Base-by-base conservation (phyloP, 805 yeast genomes). In the Kuraishia molischiana region DNA sequence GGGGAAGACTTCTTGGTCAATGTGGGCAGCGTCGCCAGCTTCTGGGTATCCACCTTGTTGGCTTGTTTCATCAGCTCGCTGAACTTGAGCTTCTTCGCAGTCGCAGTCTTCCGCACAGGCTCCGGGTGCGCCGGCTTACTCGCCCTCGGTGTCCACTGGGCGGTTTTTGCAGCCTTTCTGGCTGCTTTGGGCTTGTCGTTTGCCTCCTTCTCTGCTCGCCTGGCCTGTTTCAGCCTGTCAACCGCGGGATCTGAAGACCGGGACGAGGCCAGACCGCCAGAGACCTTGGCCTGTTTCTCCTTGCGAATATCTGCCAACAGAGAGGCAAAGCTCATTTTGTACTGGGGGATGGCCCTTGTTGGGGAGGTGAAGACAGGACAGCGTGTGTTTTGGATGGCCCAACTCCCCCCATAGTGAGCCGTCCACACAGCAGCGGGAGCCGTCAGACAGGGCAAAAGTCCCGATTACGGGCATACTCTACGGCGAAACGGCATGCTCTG, bases 21-120 rank as follows among this genome's bases (percentile, higher is more conserved):
- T 56, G 50, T 65, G 40, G 52, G 64, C 45, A 29, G 20, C 18
- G 52, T 54, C 34, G 62, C 72, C 49, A 61, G 61, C 51, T 63
- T 66, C 43, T 52, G 66, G 20, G 66, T 62, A 50, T 80, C 83
- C 2, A 82, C 71, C 10, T 61, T 58, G 11, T 70, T 70, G 0
- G 90, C 92, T 51, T 74, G 74, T 49, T 74, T 74, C 83, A 82
- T 75, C 38, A 82, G 64, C 32, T 83, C 84, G 39, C 67, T 69
- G 51, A 79, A 82, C 14, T 77, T 73, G 53, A 79, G 55, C 51
- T 76, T 72, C 33, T 66, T 67, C 11, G 52, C 29, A 13, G 48
- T 36, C 6, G 22, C 34, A 8, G 18, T 9, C 32, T 6, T n/a
- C 5, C 21, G 34, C 9, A 22, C 19, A 18, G 34, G 14, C 3